Conservation (phyloP, 2,329 filamentous ascomycete species). For the Venturiaceae sp. region DNA sequence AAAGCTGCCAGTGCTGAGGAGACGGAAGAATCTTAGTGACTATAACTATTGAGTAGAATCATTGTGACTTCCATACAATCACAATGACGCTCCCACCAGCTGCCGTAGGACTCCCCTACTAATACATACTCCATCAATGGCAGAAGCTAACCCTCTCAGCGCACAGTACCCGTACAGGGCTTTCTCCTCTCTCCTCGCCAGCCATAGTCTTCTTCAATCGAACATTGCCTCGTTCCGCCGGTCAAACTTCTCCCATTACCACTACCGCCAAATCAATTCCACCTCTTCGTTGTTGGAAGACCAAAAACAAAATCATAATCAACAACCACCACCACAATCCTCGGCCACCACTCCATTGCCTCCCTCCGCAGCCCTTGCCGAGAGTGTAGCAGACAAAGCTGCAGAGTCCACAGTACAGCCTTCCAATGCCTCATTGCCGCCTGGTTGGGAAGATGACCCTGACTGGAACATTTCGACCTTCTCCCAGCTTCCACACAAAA, state of each 20-base stretch:
- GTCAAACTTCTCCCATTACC: neutral
- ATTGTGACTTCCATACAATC: neutral
- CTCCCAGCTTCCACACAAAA: conserved; percentile 63
- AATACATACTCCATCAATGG: too few species aligned
- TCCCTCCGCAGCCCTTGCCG: neutral
- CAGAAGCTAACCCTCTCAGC: neutral
- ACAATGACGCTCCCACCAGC: conserved; percentile 10
- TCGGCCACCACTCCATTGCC: neutral
- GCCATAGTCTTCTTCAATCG: conserved; percentile 1
- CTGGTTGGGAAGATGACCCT: conserved; percentile 64
- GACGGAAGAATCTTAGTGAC: too few species aligned
- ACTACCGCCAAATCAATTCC: neutral
- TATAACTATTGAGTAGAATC: too few species aligned
- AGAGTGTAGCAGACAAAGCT: neutral
- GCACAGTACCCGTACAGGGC: neutral
- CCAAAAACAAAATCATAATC: neutral
- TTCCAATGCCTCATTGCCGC: conserved; percentile 7
- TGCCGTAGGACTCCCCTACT: conserved; percentile 9
- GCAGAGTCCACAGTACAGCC: neutral
- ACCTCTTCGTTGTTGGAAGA: neutral
- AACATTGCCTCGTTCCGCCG: conserved; percentile 3
- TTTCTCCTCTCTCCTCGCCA: conserved; percentile 1
- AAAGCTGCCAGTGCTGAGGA: too few species aligned
- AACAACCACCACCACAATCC: neutral
- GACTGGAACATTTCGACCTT: conserved; percentile 64